phyloP scores from a whole-genome alignment of 1,139 yeast species.

The Schizosaccharomyces versatilis region DNA sequence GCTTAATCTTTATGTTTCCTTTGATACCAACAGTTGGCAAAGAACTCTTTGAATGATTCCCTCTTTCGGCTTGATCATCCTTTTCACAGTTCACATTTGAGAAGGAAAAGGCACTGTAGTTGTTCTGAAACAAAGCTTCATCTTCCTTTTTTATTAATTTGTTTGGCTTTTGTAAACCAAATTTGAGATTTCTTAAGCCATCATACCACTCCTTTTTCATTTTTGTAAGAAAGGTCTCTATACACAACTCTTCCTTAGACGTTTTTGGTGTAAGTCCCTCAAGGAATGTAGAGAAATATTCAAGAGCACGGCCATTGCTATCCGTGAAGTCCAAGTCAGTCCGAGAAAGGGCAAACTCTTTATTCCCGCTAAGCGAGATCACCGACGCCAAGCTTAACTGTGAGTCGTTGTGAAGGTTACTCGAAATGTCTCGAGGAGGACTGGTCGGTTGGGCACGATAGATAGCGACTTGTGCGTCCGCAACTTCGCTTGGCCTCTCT shows the following conservation, averaged over 20 bases:
- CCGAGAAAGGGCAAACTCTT: constrained; percentile 5
- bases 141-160: neutral
- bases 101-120: neutral
- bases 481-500: too few species aligned
- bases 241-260: constrained; percentile 7
- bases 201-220: constrained; percentile 6
- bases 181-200: neutral
- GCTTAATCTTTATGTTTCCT: too few species aligned
- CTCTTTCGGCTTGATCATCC: too few species aligned
- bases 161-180: neutral
- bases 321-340: constrained; percentile 6
- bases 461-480: too few species aligned
- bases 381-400: neutral
- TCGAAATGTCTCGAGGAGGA: too few species aligned
- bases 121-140: neutral
- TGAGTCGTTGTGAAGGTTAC: neutral
- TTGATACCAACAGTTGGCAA: too few species aligned
- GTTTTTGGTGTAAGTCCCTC: constrained; percentile 5
- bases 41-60: too few species aligned
- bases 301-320: constrained; percentile 4
- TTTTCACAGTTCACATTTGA: too few species aligned
- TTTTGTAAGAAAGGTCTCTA: constrained; percentile 6
- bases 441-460: too few species aligned
- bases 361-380: neutral
- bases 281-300: constrained; percentile 3